A percentile compares a stretch with the other conserved stretches of the same genome.
These are phyloP conservation scores for Calonectria ilicicola DNA, from an alignment of 2,329 filamentous ascomycete species.

Conservation along the genomic window DNA sequence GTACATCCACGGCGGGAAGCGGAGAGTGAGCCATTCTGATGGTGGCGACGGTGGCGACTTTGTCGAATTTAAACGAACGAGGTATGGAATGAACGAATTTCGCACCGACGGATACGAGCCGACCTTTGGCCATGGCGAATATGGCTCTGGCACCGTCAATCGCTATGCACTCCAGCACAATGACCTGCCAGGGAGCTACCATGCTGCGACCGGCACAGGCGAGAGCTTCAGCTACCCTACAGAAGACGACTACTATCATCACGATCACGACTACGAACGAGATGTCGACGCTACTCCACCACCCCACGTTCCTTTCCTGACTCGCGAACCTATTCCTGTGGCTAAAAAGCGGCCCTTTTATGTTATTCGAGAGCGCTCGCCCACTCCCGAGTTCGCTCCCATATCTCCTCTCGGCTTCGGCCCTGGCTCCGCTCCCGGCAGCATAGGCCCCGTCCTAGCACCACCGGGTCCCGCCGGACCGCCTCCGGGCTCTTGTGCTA, in stretches of 20 bases:
- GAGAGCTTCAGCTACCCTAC: slow-evolving; percentile 8
- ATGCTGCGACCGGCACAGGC: not conserved
- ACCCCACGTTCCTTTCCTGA: slow-evolving; percentile 14
- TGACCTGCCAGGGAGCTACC: not conserved
- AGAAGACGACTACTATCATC: slow-evolving; percentile 24
- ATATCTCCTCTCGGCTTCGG: slow-evolving; percentile 28
- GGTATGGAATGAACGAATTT: slow-evolving; percentile 23
- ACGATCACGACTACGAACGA: slow-evolving; percentile 28
- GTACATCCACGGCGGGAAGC: slow-evolving; percentile 53
- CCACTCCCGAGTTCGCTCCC: slow-evolving; percentile 36
- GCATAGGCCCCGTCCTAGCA: slow-evolving; percentile 32
- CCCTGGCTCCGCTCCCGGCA: slow-evolving; percentile 28
- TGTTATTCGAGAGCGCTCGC: slow-evolving; percentile 52
- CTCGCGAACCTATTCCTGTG: slow-evolving; percentile 41
- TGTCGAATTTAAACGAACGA: slow-evolving; percentile 39
- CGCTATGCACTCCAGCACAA: not conserved
- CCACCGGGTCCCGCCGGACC: slow-evolving; percentile 23
- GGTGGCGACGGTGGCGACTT: slow-evolving; percentile 44
- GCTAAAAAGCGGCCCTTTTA: slow-evolving; percentile 51
- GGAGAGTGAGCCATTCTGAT: slow-evolving; percentile 51
- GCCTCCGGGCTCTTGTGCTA: slow-evolving; percentile 40
- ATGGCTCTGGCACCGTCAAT: slow-evolving; percentile 25
- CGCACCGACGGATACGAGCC: slow-evolving; percentile 1
- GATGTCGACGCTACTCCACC: slow-evolving; percentile 29
- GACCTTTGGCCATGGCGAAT: not conserved